A percentile compares a stretch with the other conserved stretches of the same genome.
Evolutionary conservation across 2,329 filamentous ascomycete species (phyloP).

Genomic region (Alternaria triticimaculans): DNA sequence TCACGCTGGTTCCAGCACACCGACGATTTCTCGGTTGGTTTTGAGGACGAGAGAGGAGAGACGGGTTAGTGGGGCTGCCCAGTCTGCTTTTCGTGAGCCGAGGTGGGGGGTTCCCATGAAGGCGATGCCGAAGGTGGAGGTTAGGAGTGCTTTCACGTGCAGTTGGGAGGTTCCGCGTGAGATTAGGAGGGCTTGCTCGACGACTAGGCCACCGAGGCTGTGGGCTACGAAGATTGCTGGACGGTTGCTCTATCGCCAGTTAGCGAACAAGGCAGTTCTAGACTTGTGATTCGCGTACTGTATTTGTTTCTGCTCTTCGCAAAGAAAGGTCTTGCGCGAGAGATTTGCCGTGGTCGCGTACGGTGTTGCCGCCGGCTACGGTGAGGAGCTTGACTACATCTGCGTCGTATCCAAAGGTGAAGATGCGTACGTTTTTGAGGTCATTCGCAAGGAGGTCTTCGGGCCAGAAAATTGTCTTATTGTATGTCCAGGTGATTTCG

Average conservation of each 20-base stretch:
- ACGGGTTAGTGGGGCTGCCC: background rate
- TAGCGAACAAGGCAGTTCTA: background rate
- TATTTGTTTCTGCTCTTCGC: background rate
- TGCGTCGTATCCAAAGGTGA: background rate
- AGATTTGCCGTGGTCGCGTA: background rate
- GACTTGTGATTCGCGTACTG: background rate
- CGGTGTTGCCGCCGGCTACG: background rate
- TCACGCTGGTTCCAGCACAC: background rate
- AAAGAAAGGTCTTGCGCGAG: background rate
- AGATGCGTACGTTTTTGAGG: background rate
- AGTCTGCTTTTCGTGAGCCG: background rate
- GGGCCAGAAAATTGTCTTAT: accelerated
- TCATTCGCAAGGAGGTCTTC: background rate
- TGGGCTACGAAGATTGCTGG: background rate
- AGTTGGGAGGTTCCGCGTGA: background rate
- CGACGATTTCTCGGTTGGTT: background rate
- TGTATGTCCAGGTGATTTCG: background rate
- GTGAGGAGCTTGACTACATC: background rate
- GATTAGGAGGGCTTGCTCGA: background rate
- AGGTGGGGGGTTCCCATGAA: background rate
- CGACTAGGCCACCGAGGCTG: background rate
- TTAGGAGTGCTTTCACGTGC: background rate
- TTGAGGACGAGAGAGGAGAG: accelerated
- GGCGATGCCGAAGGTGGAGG: background rate
- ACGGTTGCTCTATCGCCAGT: background rate